Evolutionary conservation across 2,329 filamentous ascomycete genomes (phyloP).

Genomic region (Orbilia javanica): DNA sequence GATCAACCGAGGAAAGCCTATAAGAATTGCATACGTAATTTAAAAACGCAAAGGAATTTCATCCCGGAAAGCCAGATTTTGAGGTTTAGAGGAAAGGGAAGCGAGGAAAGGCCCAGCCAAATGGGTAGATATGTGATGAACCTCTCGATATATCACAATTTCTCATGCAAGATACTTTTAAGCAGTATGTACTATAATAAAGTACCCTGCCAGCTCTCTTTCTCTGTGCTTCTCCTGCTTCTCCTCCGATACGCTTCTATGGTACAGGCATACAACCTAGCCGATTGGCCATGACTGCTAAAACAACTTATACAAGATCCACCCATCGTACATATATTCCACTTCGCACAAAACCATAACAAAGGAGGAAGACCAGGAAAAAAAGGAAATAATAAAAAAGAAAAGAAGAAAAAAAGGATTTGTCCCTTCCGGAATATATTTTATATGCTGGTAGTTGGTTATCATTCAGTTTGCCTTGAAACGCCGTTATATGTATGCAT

Average conservation of each 20-base stretch:
- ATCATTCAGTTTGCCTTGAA: constrained; percentile 2
- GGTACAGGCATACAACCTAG: constrained; percentile 19
- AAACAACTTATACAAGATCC: not conserved
- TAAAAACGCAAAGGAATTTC: not conserved
- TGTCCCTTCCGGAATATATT: constrained; percentile 17
- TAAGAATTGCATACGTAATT: not conserved
- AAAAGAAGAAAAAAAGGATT: not conserved
- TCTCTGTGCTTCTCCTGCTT: too few species aligned
- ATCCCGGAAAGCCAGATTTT: too few species aligned
- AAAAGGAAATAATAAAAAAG: not conserved
- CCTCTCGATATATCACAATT: constrained; percentile 13
- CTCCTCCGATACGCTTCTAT: not conserved
- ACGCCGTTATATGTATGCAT: constrained; percentile 38
- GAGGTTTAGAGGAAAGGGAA: too few species aligned
- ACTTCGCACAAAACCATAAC: not conserved
- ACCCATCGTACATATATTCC: not conserved
- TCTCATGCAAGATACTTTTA: constrained; percentile 15
- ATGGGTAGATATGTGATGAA: not conserved
- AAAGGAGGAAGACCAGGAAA: too few species aligned
- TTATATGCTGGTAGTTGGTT: not conserved
- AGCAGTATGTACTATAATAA: too few species aligned
- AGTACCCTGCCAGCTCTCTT: not conserved
- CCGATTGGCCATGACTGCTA: constrained; percentile 9
- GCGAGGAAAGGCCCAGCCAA: not conserved
- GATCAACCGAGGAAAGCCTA: not conserved